Percentiles rank a stretch among this genome's conserved stretches.
Conservation (phyloP, 1,139 yeast species). For the Blastobotrys serpentis region DNA sequence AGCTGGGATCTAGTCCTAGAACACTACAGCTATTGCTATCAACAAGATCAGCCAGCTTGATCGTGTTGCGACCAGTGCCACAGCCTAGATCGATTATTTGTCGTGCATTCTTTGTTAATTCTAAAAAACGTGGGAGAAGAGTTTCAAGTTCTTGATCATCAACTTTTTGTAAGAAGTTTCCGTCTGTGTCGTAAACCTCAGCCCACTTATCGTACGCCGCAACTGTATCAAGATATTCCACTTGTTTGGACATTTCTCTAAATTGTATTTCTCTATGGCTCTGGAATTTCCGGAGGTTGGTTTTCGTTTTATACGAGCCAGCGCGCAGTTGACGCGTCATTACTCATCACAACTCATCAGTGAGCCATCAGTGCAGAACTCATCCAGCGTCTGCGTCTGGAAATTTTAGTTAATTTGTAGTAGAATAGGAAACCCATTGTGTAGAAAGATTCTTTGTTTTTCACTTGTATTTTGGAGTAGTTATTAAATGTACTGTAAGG, state of each 20-base stretch:
- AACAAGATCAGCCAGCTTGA: conserved; percentile 1
- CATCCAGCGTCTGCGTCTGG: too few species aligned
- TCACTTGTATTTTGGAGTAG: too few species aligned
- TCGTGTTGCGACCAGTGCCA: conserved; percentile 9
- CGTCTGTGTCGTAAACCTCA: conserved; percentile 9
- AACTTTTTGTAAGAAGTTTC: conserved; percentile 8
- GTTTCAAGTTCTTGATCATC: conserved; percentile 6
- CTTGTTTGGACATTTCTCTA: background rate
- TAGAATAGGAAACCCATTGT: too few species aligned
- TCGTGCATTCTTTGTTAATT: background rate
- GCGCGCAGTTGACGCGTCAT: too few species aligned
- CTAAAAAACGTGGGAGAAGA: background rate
- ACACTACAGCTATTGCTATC: background rate
- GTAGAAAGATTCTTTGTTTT: too few species aligned
- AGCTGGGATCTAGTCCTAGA: conserved; percentile 7
- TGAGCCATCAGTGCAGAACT: too few species aligned
- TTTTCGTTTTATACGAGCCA: too few species aligned
- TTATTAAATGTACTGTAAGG: too few species aligned
- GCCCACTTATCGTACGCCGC: conserved; percentile 11
- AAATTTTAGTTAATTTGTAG: too few species aligned
- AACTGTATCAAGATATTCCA: conserved; percentile 7
- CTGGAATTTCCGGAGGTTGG: too few species aligned
- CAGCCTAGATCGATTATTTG: conserved; percentile 8
- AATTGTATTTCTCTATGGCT: too few species aligned
- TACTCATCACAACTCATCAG: too few species aligned